Evolutionary conservation across 108 stramenopile species (phyloP).

Genomic region (Bacterosira constricta): DNA sequence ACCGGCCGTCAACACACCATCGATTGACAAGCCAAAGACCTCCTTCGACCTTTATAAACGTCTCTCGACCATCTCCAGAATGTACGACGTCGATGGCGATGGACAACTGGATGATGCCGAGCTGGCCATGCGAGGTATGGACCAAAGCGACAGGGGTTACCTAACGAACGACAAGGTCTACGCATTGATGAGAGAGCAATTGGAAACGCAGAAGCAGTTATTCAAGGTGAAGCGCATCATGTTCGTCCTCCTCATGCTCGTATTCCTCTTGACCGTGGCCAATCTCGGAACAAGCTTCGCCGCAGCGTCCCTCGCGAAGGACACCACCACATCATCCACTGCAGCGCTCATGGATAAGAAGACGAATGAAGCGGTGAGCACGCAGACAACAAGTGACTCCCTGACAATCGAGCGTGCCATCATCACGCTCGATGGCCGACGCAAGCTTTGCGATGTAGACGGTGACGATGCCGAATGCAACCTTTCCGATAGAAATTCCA

Average conservation of each 20-base stretch:
- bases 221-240: background rate
- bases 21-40: background rate
- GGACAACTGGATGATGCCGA: background rate
- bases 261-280: conserved; percentile 32
- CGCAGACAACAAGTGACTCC: background rate
- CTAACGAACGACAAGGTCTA: conserved; percentile 44
- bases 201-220: background rate
- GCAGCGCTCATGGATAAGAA: background rate
- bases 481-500: background rate
- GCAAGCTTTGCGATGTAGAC: background rate
- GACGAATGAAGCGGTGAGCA: conserved; percentile 3
- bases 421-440: background rate
- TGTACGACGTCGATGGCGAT: background rate
- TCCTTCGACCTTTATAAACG: background rate
- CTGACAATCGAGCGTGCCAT: background rate
- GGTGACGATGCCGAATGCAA: background rate
- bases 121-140: conserved; percentile 44
- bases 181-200: conserved; percentile 22
- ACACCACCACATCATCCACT: conserved; percentile 18
- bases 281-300: conserved; percentile 56
- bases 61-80: background rate
- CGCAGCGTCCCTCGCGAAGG: conserved; percentile 51
- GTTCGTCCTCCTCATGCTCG: conserved; percentile 9
- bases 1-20: no score
- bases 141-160: conserved; percentile 26